Percentiles rank a stretch among this genome's conserved stretches.
phyloP scores from a whole-genome alignment of 2,329 filamentous ascomycete species.

The Juglanconis oblonga region DNA sequence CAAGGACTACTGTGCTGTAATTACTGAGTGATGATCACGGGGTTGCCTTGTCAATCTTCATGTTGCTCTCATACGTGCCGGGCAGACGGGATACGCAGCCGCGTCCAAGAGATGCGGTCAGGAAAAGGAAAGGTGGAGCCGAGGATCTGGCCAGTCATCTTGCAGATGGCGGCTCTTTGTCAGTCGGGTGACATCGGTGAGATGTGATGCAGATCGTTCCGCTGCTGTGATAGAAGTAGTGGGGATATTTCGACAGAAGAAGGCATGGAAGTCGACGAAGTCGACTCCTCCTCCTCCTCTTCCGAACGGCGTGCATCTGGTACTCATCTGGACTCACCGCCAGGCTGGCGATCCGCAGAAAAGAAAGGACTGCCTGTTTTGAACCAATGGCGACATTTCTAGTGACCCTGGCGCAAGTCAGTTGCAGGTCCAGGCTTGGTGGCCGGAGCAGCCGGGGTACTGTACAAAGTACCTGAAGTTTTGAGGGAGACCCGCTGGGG shows the following conservation, averaged over 20 bases:
- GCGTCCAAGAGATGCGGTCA: conserved; percentile 12
- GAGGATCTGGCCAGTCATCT: conserved; percentile 2
- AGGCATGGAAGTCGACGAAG: neutral
- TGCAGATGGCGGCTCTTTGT: conserved; percentile 3
- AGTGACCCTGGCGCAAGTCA: conserved; percentile 1
- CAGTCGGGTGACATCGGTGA: neutral
- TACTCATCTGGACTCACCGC: neutral
- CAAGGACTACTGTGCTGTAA: too few species aligned
- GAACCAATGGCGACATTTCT: conserved; percentile 3
- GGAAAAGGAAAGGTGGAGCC: neutral
- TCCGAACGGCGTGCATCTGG: too few species aligned
- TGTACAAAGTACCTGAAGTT: too few species aligned
- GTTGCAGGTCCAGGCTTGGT: neutral
- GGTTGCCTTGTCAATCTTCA: neutral
- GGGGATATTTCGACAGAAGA: neutral
- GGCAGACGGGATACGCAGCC: neutral
- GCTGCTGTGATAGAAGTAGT: neutral
- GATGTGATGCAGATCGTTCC: neutral
- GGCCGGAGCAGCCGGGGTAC: too few species aligned
- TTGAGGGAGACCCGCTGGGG: too few species aligned
- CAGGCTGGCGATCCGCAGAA: neutral
- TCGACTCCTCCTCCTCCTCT: too few species aligned
- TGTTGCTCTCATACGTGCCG: neutral
- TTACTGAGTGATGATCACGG: neutral
- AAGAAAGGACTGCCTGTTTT: neutral